Conservation (phyloP, 2,329 filamentous ascomycete genomes). For the Thermoascus crustaceus region DNA sequence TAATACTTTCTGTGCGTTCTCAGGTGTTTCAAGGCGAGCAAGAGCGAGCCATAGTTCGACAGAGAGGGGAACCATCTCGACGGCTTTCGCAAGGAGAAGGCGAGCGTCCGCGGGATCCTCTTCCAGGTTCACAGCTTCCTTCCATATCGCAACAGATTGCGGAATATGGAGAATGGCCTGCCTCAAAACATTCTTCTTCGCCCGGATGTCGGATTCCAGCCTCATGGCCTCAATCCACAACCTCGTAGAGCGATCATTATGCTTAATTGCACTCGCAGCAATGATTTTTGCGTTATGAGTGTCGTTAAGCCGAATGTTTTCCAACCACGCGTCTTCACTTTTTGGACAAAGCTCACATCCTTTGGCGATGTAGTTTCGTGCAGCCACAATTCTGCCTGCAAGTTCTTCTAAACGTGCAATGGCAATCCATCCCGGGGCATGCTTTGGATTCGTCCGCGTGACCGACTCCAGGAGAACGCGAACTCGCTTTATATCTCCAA, state of each 20-base stretch:
- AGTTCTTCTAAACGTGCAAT: slow-evolving; percentile 86
- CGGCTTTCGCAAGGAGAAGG: slow-evolving; percentile 85
- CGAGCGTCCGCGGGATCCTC: slow-evolving; percentile 82
- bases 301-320: slow-evolving; percentile 90
- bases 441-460: slow-evolving; percentile 92
- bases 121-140: slow-evolving; percentile 90
- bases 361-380: slow-evolving; percentile 76
- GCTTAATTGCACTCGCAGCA: slow-evolving; percentile 83
- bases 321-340: slow-evolving; percentile 91
- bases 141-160: slow-evolving; percentile 95
- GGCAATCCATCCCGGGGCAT: slow-evolving; percentile 92
- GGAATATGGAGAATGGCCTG: slow-evolving; percentile 89
- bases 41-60: slow-evolving; percentile 93
- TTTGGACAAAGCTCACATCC: slow-evolving; percentile 88
- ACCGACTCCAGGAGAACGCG: slow-evolving; percentile 90
- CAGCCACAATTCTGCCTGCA: slow-evolving; percentile 83
- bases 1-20: slow-evolving; percentile 88
- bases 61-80: slow-evolving; percentile 86
- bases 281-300: slow-evolving; percentile 92
- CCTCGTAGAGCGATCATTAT: slow-evolving; percentile 78
- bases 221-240: slow-evolving; percentile 96
- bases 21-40: slow-evolving; percentile 77
- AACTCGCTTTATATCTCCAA: slow-evolving; percentile 92
- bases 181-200: slow-evolving; percentile 86
- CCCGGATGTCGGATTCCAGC: slow-evolving; percentile 69